Evolutionary conservation across 495 filamentous ascomycete genomes (phyloP).

Genomic region (Stereocaulon alpinum): DNA sequence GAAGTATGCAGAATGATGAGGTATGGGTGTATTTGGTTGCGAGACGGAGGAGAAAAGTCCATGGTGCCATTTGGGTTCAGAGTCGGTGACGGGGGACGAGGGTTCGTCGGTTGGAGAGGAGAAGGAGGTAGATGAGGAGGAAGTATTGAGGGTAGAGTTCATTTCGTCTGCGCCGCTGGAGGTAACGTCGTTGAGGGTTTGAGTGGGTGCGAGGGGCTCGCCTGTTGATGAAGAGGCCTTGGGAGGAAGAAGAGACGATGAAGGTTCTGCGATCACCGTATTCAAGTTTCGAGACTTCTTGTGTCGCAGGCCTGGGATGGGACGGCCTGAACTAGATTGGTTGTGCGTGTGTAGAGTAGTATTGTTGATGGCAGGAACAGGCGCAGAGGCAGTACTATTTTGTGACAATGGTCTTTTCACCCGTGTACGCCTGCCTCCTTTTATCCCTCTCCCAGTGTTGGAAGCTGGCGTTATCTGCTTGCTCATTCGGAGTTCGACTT

Average conservation of each 20-base stretch:
- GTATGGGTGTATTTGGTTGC: constrained; percentile 20
- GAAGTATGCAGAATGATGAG: not conserved
- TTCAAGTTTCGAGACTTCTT: constrained; percentile 22
- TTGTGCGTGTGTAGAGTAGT: constrained; percentile 5
- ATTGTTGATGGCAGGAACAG: constrained; percentile 3
- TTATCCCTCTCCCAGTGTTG: constrained; percentile 3
- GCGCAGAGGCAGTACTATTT: constrained; percentile 15
- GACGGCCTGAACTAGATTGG: constrained; percentile 6
- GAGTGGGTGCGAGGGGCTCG: not conserved
- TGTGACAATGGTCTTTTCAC: constrained; percentile 18
- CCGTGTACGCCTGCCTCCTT: constrained; percentile 13
- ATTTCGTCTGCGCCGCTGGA: constrained; percentile 21
- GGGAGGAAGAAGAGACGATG: not conserved
- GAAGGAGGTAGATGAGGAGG: constrained; percentile 20
- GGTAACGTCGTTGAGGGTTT: constrained; percentile 12
- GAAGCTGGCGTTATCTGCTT: not conserved
- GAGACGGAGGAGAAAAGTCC: constrained; percentile 17
- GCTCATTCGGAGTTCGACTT: constrained; percentile 43
- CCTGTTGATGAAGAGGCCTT: not conserved
- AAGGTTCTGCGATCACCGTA: constrained; percentile 8
- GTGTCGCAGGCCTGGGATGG: constrained; percentile 9
- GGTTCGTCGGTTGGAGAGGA: constrained; percentile 16
- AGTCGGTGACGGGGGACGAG: constrained; percentile 9
- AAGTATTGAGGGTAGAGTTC: constrained; percentile 19
- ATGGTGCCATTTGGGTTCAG: constrained; percentile 11